phyloP scores from a whole-genome alignment of 176 grass and related monocot genomes.

The Chloris gayana region DNA sequence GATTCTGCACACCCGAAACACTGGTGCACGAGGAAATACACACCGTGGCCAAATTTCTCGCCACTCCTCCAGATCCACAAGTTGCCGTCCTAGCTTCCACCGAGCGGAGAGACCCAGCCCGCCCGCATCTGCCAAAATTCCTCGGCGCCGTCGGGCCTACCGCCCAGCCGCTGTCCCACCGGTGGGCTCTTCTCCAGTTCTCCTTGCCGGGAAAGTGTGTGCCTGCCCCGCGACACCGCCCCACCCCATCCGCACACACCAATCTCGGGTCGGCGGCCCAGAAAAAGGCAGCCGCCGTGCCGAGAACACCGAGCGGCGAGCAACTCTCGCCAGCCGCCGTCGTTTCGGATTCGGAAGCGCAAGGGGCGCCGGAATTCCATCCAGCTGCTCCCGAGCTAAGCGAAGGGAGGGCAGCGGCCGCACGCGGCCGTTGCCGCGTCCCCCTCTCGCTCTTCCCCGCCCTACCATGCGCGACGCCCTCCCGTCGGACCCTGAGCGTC shows the following conservation, averaged over 20 bases:
- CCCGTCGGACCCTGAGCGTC: neutral
- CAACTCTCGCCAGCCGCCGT: neutral
- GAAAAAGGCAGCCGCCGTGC: constrained; percentile 23
- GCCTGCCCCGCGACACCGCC: neutral
- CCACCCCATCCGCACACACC: constrained; percentile 40
- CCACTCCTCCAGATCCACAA: neutral
- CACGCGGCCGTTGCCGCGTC: constrained; percentile 30
- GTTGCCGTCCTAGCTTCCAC: neutral
- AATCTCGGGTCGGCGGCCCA: constrained; percentile 41
- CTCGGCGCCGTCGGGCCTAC: neutral
- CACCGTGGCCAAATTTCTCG: neutral
- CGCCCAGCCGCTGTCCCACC: neutral
- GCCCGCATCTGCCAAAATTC: neutral
- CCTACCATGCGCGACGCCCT: constrained; percentile 45
- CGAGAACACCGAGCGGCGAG: neutral
- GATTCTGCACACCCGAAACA: neutral
- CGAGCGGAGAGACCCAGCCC: too few species aligned
- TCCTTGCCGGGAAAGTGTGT: neutral
- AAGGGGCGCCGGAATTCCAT: neutral
- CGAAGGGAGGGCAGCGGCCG: neutral
- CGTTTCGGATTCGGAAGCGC: neutral
- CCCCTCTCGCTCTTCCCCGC: neutral
- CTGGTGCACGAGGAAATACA: neutral
- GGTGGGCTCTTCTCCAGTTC: neutral
- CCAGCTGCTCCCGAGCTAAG: constrained; percentile 12